These are phyloP conservation scores for Lecanoromycetidae sp. DNA, from an alignment of 2,329 filamentous ascomycete species.

Conservation along the genomic window DNA sequence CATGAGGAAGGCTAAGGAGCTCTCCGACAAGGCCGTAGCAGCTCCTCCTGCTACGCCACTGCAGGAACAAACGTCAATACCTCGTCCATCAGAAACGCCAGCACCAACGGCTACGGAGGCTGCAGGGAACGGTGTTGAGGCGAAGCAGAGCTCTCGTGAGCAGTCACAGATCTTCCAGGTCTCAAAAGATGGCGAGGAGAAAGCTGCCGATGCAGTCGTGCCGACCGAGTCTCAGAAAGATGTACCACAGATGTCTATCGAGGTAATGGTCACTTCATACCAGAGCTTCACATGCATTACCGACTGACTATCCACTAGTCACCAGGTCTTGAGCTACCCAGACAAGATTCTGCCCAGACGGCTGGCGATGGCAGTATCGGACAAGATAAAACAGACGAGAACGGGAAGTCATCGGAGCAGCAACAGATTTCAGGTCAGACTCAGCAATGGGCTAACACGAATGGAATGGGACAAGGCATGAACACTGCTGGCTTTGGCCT, in stretches of 20 bases:
- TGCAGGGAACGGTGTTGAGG: neutral
- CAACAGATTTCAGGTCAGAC: slow-evolving; percentile 5
- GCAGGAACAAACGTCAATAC: slow-evolving; percentile 17
- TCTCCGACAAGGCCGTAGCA: slow-evolving; percentile 24
- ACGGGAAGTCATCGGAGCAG: slow-evolving; percentile 8
- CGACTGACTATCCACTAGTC: slow-evolving; percentile 12
- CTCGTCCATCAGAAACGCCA: slow-evolving; percentile 15
- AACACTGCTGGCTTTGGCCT: slow-evolving; percentile 32
- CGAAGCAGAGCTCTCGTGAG: slow-evolving; percentile 1
- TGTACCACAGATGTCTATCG: slow-evolving; percentile 28
- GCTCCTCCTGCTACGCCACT: slow-evolving; percentile 22
- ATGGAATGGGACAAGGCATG: slow-evolving; percentile 12
- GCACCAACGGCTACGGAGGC: slow-evolving; percentile 8
- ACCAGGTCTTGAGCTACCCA: slow-evolving; percentile 7
- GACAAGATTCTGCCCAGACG: slow-evolving; percentile 14
- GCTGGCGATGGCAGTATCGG: slow-evolving; percentile 9
- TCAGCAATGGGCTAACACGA: slow-evolving; percentile 6
- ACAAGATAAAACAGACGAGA: slow-evolving; percentile 7
- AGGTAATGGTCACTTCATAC: slow-evolving; percentile 22
- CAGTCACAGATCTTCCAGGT: neutral
- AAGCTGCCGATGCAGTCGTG: neutral
- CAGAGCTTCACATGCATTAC: neutral
- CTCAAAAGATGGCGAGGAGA: neutral
- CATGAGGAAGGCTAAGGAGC: slow-evolving; percentile 37
- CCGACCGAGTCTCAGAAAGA: slow-evolving; percentile 24